These are phyloP conservation scores for Candida argentea DNA, from an alignment of 805 yeast genomes.

Conservation along the genomic window DNA sequence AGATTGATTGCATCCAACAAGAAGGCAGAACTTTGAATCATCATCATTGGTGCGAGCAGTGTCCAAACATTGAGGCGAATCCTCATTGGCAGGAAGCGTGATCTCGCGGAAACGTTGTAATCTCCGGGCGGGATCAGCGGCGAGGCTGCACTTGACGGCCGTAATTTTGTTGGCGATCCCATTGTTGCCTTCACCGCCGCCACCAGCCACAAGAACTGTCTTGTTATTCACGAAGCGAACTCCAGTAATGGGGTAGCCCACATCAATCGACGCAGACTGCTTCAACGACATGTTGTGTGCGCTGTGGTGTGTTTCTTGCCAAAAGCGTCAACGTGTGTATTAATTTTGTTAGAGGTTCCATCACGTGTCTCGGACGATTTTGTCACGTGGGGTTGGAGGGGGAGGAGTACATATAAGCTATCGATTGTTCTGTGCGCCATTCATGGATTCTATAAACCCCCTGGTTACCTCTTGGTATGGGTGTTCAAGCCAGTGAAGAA, in stretches of 20 bases:
- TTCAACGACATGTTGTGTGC: conserved; percentile 20
- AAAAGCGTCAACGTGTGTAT: conserved; percentile 2
- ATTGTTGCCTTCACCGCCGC: conserved; percentile 91
- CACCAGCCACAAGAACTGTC: conserved; percentile 72
- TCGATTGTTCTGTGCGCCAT: no score
- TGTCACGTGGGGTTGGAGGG: no score
- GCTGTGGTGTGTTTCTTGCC: no score
- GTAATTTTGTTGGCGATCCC: conserved; percentile 82
- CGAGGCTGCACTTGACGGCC: conserved; percentile 48
- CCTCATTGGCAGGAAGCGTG: conserved; percentile 53
- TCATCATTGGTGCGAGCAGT: conserved; percentile 21
- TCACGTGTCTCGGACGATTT: no score
- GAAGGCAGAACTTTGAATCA: conserved; percentile 35
- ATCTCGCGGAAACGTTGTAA: conserved; percentile 57
- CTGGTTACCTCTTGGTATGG: no score
- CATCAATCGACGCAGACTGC: conserved; percentile 26
- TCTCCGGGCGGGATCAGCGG: conserved; percentile 28
- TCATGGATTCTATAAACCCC: no score
- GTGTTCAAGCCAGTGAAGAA: no score
- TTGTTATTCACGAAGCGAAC: conserved; percentile 56
- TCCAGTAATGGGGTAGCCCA: conserved; percentile 75
- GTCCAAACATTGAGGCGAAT: conserved; percentile 82
- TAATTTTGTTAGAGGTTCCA: no score
- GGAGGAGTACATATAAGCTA: no score
- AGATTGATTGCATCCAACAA: conserved; percentile 72